Conservation (phyloP, 2,329 filamentous ascomycete species). For the Paracoccidioides lutzii region DNA sequence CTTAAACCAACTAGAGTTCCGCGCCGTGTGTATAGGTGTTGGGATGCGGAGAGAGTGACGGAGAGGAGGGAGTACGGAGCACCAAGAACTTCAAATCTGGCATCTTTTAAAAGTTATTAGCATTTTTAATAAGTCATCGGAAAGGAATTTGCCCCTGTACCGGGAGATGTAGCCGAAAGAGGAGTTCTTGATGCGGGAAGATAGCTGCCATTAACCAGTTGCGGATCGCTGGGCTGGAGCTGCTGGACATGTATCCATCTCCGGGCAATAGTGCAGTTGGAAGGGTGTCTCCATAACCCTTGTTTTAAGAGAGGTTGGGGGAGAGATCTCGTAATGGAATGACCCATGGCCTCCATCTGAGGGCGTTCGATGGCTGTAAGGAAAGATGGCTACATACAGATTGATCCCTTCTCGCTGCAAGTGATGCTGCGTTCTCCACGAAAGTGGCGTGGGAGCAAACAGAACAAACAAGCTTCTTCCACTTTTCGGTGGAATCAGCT, state of each 20-base stretch:
- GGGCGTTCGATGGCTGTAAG: neutral
- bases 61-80: slow-evolving; percentile 88
- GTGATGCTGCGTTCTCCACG: neutral
- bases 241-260: slow-evolving; percentile 34
- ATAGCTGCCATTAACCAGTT: slow-evolving; percentile 24
- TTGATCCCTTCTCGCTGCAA: neutral
- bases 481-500: neutral
- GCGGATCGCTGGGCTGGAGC: slow-evolving; percentile 27
- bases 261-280: slow-evolving; percentile 15
- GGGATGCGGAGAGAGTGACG: slow-evolving; percentile 81
- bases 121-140: neutral
- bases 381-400: neutral
- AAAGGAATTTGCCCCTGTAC: slow-evolving; percentile 16
- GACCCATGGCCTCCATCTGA: slow-evolving; percentile 21
- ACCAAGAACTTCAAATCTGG: slow-evolving; percentile 85
- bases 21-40: slow-evolving; percentile 81
- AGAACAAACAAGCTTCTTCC: slow-evolving; percentile 9
- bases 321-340: slow-evolving; percentile 24
- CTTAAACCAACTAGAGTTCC: slow-evolving; percentile 83
- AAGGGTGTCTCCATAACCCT: slow-evolving; percentile 13
- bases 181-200: slow-evolving; percentile 26
- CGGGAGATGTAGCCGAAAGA: slow-evolving; percentile 29
- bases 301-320: slow-evolving; percentile 23
- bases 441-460: slow-evolving; percentile 8
- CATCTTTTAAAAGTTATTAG: slow-evolving; percentile 48